Base-by-base conservation (phyloP, 176 grass and related monocot genomes). In the Zea mays region DNA sequence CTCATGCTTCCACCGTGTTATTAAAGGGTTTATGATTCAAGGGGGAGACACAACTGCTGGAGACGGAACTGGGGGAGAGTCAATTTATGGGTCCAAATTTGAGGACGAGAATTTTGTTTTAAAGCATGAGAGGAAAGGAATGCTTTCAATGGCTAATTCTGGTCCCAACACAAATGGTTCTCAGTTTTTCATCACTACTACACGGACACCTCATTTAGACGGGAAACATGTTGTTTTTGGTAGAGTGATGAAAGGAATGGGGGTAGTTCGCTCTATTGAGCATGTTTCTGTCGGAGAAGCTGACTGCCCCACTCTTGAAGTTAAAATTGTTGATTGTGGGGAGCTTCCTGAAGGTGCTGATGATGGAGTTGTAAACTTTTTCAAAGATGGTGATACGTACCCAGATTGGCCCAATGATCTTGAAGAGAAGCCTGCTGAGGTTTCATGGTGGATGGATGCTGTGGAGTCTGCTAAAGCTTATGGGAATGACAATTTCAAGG, bases 1-100 rank as follows among this genome's bases (percentile, higher is more conserved):
- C 16, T 90, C 92, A 75, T 77, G 72, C 42, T 95, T 99, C 79
- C 96, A 99, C 77, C 92, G 92, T 1, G 65, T 95, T 65, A 83
- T 99, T 61, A 95, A 99, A 83, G 88, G 96, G 8, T 95, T 99
- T 86, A 95, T 99, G 96, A 47, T 99, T 76, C 96, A 99, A 89
- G 96, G 96, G 38, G 96, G 96, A 81, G 96, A 99, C 82, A 93
- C 95, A 41, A 95, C 96, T 80, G 92, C 87, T 33, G 92, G 88
- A 72, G 90, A 99, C 75, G 96, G 96, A 81, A 90, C 96, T 27
- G 92, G 96, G 58, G 96, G 96, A 66, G 96, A 95, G 66, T 95
- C 96, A 39, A 95, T 99, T 77, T 99, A 99, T 85, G 96, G 92
- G 36, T 77, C 45, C 12, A 95, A 95, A 16, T 99, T 99, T 83